These are phyloP conservation scores for Blastobotrys illinoisensis DNA, from an alignment of 1,139 yeast genomes.

Conservation along the genomic window DNA sequence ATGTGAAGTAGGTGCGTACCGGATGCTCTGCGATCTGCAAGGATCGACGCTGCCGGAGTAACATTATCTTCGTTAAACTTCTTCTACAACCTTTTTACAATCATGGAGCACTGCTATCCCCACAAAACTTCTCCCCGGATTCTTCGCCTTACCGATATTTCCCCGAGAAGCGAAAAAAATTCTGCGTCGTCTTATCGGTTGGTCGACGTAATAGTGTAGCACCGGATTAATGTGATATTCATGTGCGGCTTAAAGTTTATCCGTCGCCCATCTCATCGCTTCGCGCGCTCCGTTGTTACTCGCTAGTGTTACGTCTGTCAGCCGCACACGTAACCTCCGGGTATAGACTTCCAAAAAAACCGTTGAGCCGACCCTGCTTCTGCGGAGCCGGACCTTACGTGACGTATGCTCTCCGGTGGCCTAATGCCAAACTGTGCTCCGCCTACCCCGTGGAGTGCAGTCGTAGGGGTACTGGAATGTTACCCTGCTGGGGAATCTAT, in stretches of 20 bases:
- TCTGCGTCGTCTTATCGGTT: not conserved
- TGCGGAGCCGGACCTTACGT: not conserved
- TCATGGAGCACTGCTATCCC: not conserved
- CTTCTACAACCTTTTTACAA: too few species aligned
- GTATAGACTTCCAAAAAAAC: not conserved
- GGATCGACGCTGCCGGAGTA: not conserved
- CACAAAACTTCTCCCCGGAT: not conserved
- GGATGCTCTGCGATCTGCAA: not conserved
- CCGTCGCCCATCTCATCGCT: not conserved
- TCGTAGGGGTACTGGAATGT: not conserved
- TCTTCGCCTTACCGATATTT: not conserved
- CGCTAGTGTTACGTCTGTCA: not conserved
- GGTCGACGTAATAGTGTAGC: not conserved
- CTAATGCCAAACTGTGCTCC: too few species aligned
- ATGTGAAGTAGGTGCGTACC: not conserved
- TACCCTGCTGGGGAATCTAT: not conserved
- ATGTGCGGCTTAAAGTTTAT: not conserved
- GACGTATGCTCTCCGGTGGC: not conserved
- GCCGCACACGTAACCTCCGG: not conserved
- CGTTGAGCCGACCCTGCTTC: not conserved
- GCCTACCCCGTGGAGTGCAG: not conserved
- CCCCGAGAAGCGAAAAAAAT: not conserved
- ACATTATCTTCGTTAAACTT: not conserved
- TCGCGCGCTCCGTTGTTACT: not conserved
- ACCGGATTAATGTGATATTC: not conserved